Conservation (phyloP, 768 basidiomycete genomes). For the Psilocybe tampanensis region DNA sequence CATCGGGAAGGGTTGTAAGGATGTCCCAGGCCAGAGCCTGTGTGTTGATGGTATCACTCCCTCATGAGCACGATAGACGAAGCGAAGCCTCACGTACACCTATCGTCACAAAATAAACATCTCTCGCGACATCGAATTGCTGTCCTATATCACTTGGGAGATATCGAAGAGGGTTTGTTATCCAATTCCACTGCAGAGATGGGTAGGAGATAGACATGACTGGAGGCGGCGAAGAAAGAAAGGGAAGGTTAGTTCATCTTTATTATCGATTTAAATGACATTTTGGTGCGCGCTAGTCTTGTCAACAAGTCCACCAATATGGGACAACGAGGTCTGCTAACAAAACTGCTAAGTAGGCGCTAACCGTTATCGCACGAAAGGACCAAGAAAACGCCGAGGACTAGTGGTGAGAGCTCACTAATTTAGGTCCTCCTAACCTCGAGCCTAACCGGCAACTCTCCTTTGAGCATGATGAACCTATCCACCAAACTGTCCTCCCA, state of each 20-base stretch:
- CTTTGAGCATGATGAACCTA: conserved; percentile 22
- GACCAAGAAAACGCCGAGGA: too few relatives aligned
- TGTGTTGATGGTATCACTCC: neutral
- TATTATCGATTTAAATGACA: too few relatives aligned
- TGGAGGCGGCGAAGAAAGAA: too few relatives aligned
- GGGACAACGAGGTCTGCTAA: too few relatives aligned
- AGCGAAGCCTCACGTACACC: conserved; percentile 20
- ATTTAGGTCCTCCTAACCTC: conserved; percentile 1
- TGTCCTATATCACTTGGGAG: conserved; percentile 21
- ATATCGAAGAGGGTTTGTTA: conserved; percentile 27
- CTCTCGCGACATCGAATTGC: conserved; percentile 25
- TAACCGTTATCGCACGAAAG: too few relatives aligned
- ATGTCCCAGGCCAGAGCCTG: conserved; percentile 36
- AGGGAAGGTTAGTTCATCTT: too few relatives aligned
- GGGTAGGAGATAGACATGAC: conserved; percentile 5
- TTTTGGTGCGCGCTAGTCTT: too few relatives aligned
- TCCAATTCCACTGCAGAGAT: conserved; percentile 12
- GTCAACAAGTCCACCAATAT: too few relatives aligned
- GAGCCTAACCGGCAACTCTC: conserved; percentile 13
- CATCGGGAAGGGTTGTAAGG: conserved; percentile 26
- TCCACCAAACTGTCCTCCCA: conserved; percentile 33
- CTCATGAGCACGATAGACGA: neutral
- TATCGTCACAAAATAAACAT: conserved; percentile 24
- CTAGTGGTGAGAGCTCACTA: too few relatives aligned
- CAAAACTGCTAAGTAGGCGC: too few relatives aligned